Base-by-base conservation (phyloP, 2,329 filamentous ascomycete species). In the Cladosporium sp. region DNA sequence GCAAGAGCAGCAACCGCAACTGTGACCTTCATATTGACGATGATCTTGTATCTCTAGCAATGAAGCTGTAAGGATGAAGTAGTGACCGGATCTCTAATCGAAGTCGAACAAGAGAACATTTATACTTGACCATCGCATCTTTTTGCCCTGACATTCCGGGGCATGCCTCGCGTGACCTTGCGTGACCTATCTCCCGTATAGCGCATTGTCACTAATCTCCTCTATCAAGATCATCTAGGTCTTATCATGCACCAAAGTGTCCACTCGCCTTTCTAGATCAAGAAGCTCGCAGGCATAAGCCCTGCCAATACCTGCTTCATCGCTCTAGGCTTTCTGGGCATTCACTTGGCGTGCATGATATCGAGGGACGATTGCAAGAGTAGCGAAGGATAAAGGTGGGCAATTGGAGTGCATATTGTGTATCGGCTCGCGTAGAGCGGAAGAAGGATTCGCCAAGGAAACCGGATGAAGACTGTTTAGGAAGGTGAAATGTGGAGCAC, bases 1-100 rank as follows among this genome's bases (percentile, higher is more conserved):
- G 61, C 61, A 18, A 64, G 51, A 44, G 61, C 61, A 44, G 51
- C 61, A 44, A 64, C 8, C n/a, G 61, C 61, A 32, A 41, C 51
- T 26, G 61, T 64, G 61, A 64, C 61, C 61, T 64, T 64, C 61
- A 64, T 64, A n/a, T 64, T 64, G 51, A 47, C 36, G 36, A 57
- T 21, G 24, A 64, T 47, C 34, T n/a, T 47, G n/a, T 32, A 47
- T 21, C 21, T 52, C 32, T 62, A 54, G 47, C 44, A 30, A 41
- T 41, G 32, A 32, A 24, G 15, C 32, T 64, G 60, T 47, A 34
- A 30, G 32, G 26, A 57, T 44, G 34, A 55, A 41, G 49, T 44
- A 32, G 34, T 11, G 49, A 36, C 26, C 34, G 51, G 18, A 63
- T 49, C 11, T n/a, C 24, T 3, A 34, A 10, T 44, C 24, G 24